phyloP scores from a whole-genome alignment of 495 filamentous ascomycete genomes.

The Aspergillus wentii region DNA sequence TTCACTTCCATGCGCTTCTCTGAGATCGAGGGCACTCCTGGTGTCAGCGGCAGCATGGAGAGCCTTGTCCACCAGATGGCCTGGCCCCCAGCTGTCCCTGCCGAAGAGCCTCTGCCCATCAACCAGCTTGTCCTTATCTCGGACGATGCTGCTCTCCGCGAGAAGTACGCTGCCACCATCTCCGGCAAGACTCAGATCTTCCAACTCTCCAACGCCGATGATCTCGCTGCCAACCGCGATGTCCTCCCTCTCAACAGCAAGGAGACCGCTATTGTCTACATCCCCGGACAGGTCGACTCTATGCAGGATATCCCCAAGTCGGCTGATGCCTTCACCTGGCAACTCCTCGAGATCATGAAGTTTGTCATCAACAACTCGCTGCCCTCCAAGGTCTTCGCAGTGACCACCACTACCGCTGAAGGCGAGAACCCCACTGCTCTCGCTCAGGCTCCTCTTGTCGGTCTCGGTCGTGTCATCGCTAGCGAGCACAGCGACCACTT shows the following conservation, averaged over 20 bases:
- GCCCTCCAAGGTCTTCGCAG: slow-evolving; percentile 19
- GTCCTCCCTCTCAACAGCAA: background rate
- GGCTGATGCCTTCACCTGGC: slow-evolving; percentile 8
- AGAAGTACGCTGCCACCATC: slow-evolving; percentile 6
- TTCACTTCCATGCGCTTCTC: slow-evolving; percentile 32
- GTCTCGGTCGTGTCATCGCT: slow-evolving; percentile 31
- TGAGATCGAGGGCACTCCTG: slow-evolving; percentile 30
- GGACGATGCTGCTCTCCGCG: slow-evolving; percentile 3
- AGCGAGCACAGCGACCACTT: slow-evolving; percentile 33
- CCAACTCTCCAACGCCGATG: background rate
- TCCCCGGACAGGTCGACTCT: slow-evolving; percentile 9
- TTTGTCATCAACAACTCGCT: slow-evolving; percentile 5
- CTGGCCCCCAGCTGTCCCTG: slow-evolving; percentile 25
- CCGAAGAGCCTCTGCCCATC: slow-evolving; percentile 19
- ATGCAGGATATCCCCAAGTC: slow-evolving; percentile 4
- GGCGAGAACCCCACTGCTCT: slow-evolving; percentile 20
- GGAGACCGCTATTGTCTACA: slow-evolving; percentile 19
- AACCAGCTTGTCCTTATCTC: slow-evolving; percentile 18
- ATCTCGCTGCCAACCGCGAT: background rate
- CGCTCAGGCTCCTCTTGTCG: slow-evolving; percentile 28
- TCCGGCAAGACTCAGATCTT: background rate
- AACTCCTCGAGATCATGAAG: slow-evolving; percentile 25
- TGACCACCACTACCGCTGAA: slow-evolving; percentile 12
- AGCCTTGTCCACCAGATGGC: slow-evolving; percentile 30
- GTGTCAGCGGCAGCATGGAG: slow-evolving; percentile 18